Percentiles rank a stretch among this genome's conserved stretches.
Evolutionary conservation across 148 eudicot genomes (phyloP).

Genomic region (Tetragonia tetragonoides): DNA sequence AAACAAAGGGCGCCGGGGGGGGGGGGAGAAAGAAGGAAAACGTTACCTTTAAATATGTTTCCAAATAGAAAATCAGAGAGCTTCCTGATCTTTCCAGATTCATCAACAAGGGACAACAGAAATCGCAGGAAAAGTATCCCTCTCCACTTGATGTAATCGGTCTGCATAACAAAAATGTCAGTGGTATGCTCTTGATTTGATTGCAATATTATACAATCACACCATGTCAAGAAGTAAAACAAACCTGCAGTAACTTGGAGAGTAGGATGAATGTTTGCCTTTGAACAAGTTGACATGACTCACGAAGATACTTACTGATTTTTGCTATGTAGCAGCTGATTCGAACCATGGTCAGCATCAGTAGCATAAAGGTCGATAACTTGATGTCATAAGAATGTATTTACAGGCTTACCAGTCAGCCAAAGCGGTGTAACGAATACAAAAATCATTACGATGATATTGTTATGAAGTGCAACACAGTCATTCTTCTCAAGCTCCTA

Average conservation of each 20-base stretch:
- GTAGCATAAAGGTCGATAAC: too few species aligned
- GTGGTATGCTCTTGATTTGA: slow-evolving; percentile 11
- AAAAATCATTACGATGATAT: slow-evolving; percentile 80
- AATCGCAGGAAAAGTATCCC: slow-evolving; percentile 89
- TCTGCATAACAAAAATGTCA: slow-evolving; percentile 39
- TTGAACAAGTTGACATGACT: slow-evolving; percentile 87
- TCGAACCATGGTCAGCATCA: slow-evolving; percentile 10
- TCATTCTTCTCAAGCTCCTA: slow-evolving; percentile 97
- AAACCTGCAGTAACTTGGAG: slow-evolving; percentile 85
- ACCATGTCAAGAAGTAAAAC: slow-evolving; percentile 5
- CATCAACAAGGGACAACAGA: slow-evolving; percentile 83
- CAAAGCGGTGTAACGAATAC: slow-evolving; percentile 90
- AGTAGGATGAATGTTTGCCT: slow-evolving; percentile 92
- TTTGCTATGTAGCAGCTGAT: slow-evolving; percentile 71
- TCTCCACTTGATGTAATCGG: slow-evolving; percentile 99
- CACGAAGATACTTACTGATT: slow-evolving; percentile 92
- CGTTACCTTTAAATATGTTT: slow-evolving; percentile 80
- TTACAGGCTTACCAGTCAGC: slow-evolving; percentile 70
- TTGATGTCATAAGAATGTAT: background rate
- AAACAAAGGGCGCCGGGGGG: background rate
- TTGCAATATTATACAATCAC: slow-evolving; percentile 10
- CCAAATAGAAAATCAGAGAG: slow-evolving; percentile 94
- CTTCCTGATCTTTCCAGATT: slow-evolving; percentile 77
- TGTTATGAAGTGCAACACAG: slow-evolving; percentile 80
- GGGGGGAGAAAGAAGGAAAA: background rate